These are phyloP conservation scores for Pelagomonas calceolata DNA, from an alignment of 108 stramenopile genomes.

Conservation along the genomic window DNA sequence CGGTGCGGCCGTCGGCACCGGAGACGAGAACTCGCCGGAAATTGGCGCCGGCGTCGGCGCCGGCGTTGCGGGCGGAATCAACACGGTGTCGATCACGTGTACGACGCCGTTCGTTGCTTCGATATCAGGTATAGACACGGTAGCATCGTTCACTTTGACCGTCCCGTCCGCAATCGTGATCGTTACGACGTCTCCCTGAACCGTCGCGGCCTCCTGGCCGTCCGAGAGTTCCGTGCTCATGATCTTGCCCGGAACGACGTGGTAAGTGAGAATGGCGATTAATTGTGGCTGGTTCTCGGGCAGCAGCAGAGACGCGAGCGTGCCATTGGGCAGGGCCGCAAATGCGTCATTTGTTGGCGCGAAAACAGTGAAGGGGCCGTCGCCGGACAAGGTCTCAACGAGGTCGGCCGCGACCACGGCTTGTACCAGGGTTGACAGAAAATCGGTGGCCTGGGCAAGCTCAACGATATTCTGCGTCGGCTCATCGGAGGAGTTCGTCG, in stretches of 20 bases:
- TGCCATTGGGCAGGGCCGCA: constrained; percentile 21
- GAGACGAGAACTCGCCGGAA: no score
- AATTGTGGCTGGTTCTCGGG: background rate
- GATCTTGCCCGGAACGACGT: constrained; percentile 23
- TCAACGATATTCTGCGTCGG: no score
- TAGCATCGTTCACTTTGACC: background rate
- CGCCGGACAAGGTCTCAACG: constrained; percentile 23
- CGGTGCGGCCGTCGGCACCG: no score
- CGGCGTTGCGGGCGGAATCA: constrained; percentile 11
- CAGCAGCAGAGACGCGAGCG: constrained; percentile 12
- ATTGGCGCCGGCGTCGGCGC: no score
- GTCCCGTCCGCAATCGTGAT: background rate
- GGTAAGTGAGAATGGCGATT: constrained; percentile 10
- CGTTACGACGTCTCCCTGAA: background rate
- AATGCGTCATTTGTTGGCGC: constrained; percentile 51
- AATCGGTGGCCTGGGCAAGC: no score
- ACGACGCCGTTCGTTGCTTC: constrained; percentile 33
- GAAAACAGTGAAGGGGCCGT: constrained; percentile 25
- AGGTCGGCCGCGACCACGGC: constrained; percentile 29
- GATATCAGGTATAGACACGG: constrained; percentile 20
- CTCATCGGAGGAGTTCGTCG: no score
- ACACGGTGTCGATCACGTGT: constrained; percentile 30
- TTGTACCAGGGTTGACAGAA: constrained; percentile 20
- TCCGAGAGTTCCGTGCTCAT: constrained; percentile 1
- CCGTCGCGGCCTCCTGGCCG: constrained; percentile 2